These are phyloP conservation scores for Lyophyllum shimeji DNA, from an alignment of 768 basidiomycete genomes.

Conservation along the genomic window DNA sequence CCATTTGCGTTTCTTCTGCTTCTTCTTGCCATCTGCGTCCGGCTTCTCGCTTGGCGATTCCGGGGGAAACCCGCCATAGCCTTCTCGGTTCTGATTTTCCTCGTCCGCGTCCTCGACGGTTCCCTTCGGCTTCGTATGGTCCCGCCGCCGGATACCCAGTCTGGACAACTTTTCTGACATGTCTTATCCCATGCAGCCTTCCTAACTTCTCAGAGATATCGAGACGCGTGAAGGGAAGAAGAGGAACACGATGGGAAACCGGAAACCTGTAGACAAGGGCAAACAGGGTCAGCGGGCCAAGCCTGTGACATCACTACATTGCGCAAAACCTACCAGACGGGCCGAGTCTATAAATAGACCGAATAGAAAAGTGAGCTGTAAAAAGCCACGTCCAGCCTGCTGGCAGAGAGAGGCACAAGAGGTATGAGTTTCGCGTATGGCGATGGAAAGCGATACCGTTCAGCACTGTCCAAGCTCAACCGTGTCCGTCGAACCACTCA, in stretches of 20 bases:
- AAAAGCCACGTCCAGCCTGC: not conserved
- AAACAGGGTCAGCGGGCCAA: too few relatives aligned
- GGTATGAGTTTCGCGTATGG: too few relatives aligned
- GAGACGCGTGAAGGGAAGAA: not conserved
- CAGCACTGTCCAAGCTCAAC: not conserved
- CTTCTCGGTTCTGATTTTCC: not conserved
- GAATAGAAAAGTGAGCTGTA: not conserved
- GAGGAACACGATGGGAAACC: not conserved
- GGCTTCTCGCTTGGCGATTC: not conserved
- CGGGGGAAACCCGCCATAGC: not conserved
- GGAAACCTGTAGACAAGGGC: too few relatives aligned
- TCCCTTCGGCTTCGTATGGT: not conserved
- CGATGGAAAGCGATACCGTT: not conserved
- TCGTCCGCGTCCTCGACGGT: not conserved
- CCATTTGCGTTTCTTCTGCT: constrained; percentile 4
- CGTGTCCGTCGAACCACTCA: not conserved
- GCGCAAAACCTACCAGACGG: too few relatives aligned
- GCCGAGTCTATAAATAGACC: not conserved
- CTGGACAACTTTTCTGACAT: not conserved
- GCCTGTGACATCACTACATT: not conserved
- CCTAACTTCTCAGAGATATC: not conserved
- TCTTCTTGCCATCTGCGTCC: not conserved
- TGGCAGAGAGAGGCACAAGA: not conserved
- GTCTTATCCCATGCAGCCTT: not conserved
- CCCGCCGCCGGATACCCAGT: not conserved